Base-by-base conservation (phyloP, 2,329 filamentous ascomycete genomes). In the Fusarium foetens region DNA sequence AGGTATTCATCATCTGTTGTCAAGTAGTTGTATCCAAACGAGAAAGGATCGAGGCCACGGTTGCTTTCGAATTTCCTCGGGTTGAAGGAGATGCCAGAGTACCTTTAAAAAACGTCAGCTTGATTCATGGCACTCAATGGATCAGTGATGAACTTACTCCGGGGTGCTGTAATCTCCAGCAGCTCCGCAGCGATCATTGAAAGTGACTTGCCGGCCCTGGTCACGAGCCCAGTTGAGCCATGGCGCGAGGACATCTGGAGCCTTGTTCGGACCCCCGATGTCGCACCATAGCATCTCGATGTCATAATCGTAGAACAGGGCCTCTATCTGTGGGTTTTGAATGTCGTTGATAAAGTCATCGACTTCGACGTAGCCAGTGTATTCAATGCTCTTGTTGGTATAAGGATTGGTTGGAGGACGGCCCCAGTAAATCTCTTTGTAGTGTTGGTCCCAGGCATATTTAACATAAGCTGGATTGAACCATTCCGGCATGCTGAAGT, bases 91-190 rank as follows among this genome's bases (percentile, higher is more conserved):
- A 45, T 49, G 8, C 46, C 46, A 8, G 46, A 31, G 17, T 33
- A 49, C 46, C 46, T 49, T 2, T 3, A 9, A 9, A 27, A 2
- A 0, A 45, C 2, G 17, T 45, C 5, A 45, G 43, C 25, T 3
- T 21, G 25, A 13, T 13, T 19, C 3, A n/a, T 9, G 14, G 13
- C 5, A 45, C 12, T 23, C 1, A 5, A 3, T 4, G 3, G 10
- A 17, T 21, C 3, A 12, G 6, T 3, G 3, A 14, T 49, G 14
- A 10, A 23, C 29, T 33, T 33, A 49, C 46, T 49, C 46, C 21
- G 46, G 46, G 10, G 29, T 49, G 11, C n/a, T 17, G 5, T 6
- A 49, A 3, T 49, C 46, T 31, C 46, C 46, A 19, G 27, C 3
- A 5, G n/a, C 11, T 8, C 46, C 21, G 14, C 46, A 49, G 8